Evolutionary conservation across 768 basidiomycete species (phyloP), one percentile per base, ranked within the genome.

Genomic region (Psilocybe subaeruginosa): DNA sequence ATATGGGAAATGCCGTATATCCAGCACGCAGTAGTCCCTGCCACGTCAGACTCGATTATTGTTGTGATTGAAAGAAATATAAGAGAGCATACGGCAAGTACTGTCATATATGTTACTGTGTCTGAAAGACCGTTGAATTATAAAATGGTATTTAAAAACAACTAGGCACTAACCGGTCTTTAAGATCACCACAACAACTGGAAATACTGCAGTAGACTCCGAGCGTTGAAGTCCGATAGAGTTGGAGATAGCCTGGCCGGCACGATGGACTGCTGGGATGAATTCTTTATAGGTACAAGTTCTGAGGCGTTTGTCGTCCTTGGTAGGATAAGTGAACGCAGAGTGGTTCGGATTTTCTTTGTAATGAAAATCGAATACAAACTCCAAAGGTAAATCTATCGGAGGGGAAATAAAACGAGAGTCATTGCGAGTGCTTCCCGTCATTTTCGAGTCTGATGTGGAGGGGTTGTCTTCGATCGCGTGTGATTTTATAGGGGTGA

Each of bases 11-110:
- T 8, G 53, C 45, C 6, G n/a, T 55, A 11, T 48, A 16, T 46
- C 59, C 59, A 17, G 59, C 52, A 23, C 59, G 59, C 59, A 60
- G 14, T 8, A 60, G 5, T 7, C 59, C 59, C 59, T 60, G 16
- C 16, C 9, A 16, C 30, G 3, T 39, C 37, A 8, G 37, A 46
- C 12, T 7, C 46, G n/a, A 45, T n/a, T 35, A 6, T 54, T 17
- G 16, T 31, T 3, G 14, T 37, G 43, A 8, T 2, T 4, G 41
- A 16, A 9, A 29, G 30, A 54, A 37, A 39, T 4, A 19, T 49
- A 54, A 9, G 12, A 33, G 12, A 54, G 37, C 52, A 6, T 35
- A 60, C 59, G 46, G 53, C 30, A 19, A 60, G 27, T 5, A 39
- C 19, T 14, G 53, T 60, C 12, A 55, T 8, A 52, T 46, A 60